These are phyloP conservation scores for Catharanthus roseus DNA, from an alignment of 257 asterid species.

Conservation along the genomic window DNA sequence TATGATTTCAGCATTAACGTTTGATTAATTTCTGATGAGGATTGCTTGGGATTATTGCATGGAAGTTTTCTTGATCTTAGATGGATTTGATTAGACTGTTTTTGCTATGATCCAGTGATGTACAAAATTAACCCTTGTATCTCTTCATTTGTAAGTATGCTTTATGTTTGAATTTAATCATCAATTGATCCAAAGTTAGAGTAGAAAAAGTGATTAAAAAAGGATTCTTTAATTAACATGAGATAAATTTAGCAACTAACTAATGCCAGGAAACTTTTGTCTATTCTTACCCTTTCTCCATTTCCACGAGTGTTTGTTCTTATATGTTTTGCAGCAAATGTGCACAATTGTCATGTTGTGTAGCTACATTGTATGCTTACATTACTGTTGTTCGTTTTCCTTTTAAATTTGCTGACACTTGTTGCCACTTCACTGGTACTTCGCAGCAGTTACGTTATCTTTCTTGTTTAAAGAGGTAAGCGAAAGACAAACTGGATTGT, in stretches of 20 bases:
- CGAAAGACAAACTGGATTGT: background rate
- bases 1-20: background rate
- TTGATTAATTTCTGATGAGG: background rate
- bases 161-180: background rate
- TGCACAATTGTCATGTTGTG: background rate
- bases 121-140: background rate
- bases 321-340: background rate
- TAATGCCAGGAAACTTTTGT: background rate
- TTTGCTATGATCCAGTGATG: background rate
- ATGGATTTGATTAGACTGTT: background rate
- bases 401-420: background rate
- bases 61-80: background rate
- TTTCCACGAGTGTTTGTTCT: background rate
- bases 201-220: background rate
- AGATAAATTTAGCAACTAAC: background rate
- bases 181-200: background rate
- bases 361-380: background rate
- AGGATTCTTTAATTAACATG: background rate
- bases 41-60: background rate
- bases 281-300: background rate
- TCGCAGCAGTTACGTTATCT: background rate
- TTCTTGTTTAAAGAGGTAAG: background rate
- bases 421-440: background rate
- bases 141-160: background rate
- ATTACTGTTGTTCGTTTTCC: background rate